Conservation (phyloP, 805 yeast species). For the Suhomyces faveliae region DNA sequence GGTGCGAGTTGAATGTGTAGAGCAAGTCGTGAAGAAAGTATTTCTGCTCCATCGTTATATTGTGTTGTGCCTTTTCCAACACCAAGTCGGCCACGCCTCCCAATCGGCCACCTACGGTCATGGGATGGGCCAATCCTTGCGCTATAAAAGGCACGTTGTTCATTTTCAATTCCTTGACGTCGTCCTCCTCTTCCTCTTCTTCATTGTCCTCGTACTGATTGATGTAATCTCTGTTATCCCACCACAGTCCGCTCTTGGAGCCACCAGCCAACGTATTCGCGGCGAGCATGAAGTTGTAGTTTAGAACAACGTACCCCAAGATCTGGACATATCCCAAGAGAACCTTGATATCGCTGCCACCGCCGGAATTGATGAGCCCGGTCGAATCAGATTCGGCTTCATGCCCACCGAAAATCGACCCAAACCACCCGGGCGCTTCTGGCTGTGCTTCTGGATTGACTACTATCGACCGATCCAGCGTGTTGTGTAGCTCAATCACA, state of each 20-base stretch:
- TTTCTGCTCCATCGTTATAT: constrained; percentile 14
- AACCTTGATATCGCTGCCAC: constrained; percentile 14
- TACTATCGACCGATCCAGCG: constrained; percentile 12
- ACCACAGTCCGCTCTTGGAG: constrained; percentile 12
- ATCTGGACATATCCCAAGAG: constrained; percentile 40
- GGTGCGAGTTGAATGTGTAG: constrained; percentile 28
- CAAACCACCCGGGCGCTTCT: constrained; percentile 7
- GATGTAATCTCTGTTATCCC: constrained; percentile 38
- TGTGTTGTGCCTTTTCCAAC: constrained; percentile 16
- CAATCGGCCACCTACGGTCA: constrained; percentile 32
- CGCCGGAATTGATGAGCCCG: background rate
- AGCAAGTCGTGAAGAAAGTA: constrained; percentile 37
- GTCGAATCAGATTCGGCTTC: background rate
- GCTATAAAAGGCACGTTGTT: constrained; percentile 24
- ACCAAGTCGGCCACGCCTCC: constrained; percentile 38
- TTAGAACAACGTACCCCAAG: constrained; percentile 38
- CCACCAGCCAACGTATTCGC: constrained; percentile 8
- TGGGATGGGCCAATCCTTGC: constrained; percentile 14
- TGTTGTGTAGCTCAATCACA: constrained; percentile 22
- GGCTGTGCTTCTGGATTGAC: constrained; percentile 12
- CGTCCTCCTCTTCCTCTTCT: constrained; percentile 20
- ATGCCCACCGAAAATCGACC: constrained; percentile 4
- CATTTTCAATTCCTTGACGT: constrained; percentile 22
- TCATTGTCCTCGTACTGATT: constrained; percentile 22
- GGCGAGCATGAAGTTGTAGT: constrained; percentile 30